Evolutionary conservation across 139 green algal species (phyloP).

Genomic region (Nannochloris sp.): DNA sequence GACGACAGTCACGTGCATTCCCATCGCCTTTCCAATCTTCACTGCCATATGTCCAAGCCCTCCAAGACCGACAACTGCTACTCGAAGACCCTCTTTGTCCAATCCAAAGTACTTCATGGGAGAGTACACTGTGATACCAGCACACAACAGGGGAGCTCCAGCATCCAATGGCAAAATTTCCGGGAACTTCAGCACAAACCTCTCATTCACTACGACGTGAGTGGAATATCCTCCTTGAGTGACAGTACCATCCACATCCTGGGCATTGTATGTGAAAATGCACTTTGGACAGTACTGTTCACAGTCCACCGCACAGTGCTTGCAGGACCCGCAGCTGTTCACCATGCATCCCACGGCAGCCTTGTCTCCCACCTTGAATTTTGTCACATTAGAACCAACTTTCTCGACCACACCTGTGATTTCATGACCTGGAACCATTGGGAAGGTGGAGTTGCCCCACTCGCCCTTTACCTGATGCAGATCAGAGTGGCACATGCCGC

Average conservation of each 20-base stretch:
- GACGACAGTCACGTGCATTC: constrained; percentile 58
- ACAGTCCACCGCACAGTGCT: constrained; percentile 16
- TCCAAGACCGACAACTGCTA: constrained; percentile 66
- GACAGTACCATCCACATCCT: constrained; percentile 34
- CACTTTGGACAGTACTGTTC: constrained; percentile 48
- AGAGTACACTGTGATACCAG: constrained; percentile 63
- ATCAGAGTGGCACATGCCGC: constrained; percentile 75
- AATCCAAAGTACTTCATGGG: constrained; percentile 60
- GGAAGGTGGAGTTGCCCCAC: constrained; percentile 37
- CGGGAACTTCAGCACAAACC: constrained; percentile 43
- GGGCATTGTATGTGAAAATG: constrained; percentile 64
- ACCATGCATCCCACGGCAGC: constrained; percentile 73
- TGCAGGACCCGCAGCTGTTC: constrained; percentile 49
- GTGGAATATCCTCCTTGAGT: constrained; percentile 69
- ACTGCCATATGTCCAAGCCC: constrained; percentile 61
- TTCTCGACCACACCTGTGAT: constrained; percentile 75
- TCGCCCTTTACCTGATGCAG: constrained; percentile 63
- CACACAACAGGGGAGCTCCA: constrained; percentile 71
- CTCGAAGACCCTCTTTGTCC: constrained; percentile 59
- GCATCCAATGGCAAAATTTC: constrained; percentile 47
- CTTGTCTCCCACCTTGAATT: constrained; percentile 66
- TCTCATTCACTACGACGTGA: constrained; percentile 43
- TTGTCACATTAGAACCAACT: constrained; percentile 50
- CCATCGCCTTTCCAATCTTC: constrained; percentile 64
- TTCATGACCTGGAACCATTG: constrained; percentile 59